Conservation (phyloP, 2,329 filamentous ascomycete species). For the Fusarium tjaetaba region DNA sequence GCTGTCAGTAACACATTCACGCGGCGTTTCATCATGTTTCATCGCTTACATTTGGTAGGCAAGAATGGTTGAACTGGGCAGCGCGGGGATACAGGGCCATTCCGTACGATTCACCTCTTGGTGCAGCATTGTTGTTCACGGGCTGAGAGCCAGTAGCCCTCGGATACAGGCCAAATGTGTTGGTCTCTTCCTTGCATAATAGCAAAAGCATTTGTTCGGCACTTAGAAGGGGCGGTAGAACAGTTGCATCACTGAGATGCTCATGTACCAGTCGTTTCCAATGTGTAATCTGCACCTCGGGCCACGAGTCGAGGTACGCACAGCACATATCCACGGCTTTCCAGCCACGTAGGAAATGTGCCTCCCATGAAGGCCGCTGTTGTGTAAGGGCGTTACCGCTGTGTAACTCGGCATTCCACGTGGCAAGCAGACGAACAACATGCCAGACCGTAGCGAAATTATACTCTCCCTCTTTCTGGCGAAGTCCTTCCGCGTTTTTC, state of each 20-base stretch:
- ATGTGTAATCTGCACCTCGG: slow-evolving; percentile 38
- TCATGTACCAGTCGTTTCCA: slow-evolving; percentile 39
- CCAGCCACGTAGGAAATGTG: slow-evolving; percentile 40
- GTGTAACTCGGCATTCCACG: slow-evolving; percentile 33
- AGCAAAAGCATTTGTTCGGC: slow-evolving; percentile 36
- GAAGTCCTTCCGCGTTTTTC: slow-evolving; percentile 24
- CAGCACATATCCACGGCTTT: slow-evolving; percentile 41
- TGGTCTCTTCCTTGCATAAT: slow-evolving; percentile 46
- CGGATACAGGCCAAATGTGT: slow-evolving; percentile 44
- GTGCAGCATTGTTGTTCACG: slow-evolving; percentile 4
- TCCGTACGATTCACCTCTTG: slow-evolving; percentile 42
- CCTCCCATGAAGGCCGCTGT: slow-evolving; percentile 11
- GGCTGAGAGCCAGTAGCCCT: slow-evolving; percentile 35
- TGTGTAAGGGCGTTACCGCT: not conserved
- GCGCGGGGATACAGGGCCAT: slow-evolving; percentile 42
- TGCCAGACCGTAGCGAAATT: slow-evolving; percentile 45
- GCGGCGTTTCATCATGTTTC: accelerated
- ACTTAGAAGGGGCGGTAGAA: slow-evolving; percentile 23
- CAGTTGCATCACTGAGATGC: slow-evolving; percentile 35
- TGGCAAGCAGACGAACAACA: slow-evolving; percentile 43
- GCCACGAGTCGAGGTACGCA: slow-evolving; percentile 45
- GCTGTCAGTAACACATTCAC: not conserved
- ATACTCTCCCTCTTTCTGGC: slow-evolving; percentile 36
- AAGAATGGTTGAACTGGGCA: slow-evolving; percentile 46
- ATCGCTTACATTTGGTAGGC: slow-evolving; percentile 42